A percentile compares a stretch with the other conserved stretches of the same genome.
Conservation (phyloP, 1,284 basidiomycete species). For the Naganishia sp. region DNA sequence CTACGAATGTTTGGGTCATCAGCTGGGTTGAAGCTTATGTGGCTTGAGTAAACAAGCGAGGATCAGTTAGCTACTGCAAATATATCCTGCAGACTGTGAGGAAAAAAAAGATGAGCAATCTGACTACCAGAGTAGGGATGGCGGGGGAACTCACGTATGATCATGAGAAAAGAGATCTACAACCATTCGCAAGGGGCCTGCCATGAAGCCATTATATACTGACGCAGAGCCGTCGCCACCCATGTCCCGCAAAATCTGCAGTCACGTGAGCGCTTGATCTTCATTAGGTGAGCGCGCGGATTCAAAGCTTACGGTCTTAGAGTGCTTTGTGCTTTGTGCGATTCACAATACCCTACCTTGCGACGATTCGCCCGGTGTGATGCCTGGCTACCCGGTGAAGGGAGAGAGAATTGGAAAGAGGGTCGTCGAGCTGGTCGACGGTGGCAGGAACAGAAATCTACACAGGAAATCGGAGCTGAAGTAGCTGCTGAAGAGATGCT, state of each 20-base stretch:
- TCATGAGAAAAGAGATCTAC: slow-evolving; percentile 32
- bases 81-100: slow-evolving; percentile 37
- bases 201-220: slow-evolving; percentile 12
- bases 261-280: slow-evolving; percentile 8
- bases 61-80: slow-evolving; percentile 38
- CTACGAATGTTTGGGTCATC: slow-evolving; percentile 36
- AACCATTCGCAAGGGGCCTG: no score
- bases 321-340: not conserved
- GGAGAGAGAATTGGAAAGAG: no score
- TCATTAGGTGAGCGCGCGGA: not conserved
- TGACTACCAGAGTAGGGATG: slow-evolving; percentile 1
- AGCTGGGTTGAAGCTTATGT: slow-evolving; percentile 36
- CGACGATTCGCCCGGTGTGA: not conserved
- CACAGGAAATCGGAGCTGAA: no score
- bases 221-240: no score
- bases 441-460: no score
- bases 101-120: slow-evolving; percentile 5
- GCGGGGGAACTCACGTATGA: slow-evolving; percentile 36
- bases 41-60: slow-evolving; percentile 37
- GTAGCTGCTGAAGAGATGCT: no score
- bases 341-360: no score
- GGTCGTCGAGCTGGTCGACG: not conserved
- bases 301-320: not conserved
- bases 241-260: not conserved
- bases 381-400: not conserved